Percentiles rank a stretch among this genome's conserved stretches.
Evolutionary conservation across 73 alveolate species (phyloP).

Genomic region (Paramecium biaurelia): DNA sequence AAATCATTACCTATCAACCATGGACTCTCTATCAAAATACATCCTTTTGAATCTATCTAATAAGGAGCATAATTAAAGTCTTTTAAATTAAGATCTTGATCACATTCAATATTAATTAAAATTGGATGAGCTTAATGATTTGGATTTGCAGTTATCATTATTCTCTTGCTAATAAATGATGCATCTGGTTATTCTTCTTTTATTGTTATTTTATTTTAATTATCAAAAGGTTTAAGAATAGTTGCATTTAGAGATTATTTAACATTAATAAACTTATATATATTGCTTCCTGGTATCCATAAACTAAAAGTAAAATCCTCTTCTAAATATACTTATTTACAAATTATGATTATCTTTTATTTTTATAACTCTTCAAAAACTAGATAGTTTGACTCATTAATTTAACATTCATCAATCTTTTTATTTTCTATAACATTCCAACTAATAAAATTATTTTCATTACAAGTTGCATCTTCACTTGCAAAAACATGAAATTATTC

Average conservation of each 20-base stretch:
- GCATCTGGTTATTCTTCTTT: background rate
- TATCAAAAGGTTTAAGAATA: background rate
- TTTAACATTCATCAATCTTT: background rate
- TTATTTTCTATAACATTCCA: background rate
- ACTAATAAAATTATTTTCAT: background rate
- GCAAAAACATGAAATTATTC: background rate
- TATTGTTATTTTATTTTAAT: background rate
- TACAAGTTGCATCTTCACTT: background rate
- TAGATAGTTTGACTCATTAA: background rate
- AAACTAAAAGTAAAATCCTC: background rate
- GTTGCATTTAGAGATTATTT: background rate
- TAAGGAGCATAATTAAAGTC: background rate
- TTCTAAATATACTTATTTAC: background rate
- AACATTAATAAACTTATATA: background rate
- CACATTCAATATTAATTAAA: background rate
- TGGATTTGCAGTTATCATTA: background rate
- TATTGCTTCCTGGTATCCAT: background rate
- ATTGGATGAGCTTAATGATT: background rate
- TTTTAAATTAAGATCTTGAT: background rate
- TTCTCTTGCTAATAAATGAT: background rate
- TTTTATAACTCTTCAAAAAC: background rate
- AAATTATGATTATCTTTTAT: background rate
- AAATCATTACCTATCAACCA: background rate
- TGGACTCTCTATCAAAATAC: background rate
- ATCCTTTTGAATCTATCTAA: background rate